Evolutionary conservation across 345 rosid genomes (phyloP), one percentile per base, ranked within the genome.

Genomic region (Rhodamnia rubescens): DNA sequence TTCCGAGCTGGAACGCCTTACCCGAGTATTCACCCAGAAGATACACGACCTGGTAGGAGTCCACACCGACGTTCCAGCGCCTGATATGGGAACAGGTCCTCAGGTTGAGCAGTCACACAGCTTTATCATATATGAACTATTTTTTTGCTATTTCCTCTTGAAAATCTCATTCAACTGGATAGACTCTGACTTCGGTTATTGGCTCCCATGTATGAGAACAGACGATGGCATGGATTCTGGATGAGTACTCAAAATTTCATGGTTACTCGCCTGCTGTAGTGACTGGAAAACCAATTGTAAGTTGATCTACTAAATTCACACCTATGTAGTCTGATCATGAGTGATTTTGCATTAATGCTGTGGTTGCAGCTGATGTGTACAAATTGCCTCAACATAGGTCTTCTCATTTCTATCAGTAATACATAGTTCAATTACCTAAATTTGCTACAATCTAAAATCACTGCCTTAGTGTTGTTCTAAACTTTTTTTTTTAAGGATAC

Each of bases 201-300:
- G 85, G 83, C 18, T 58, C 61, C 18, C 85, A 74, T 69, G 82
- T 59, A 87, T 88, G 16, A 69, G 78, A 88, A 83, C 92, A 97
- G 98, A 96, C 98, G 36, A 97, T 96, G 99, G 99, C 99, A 14
- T 97, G 99, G 99, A 96, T 97, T 86, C 91, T 97, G n/a, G 98
- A 97, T 36, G 99, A 97, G 85, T 96, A 96, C 90, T 97, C 98
- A 0, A 96, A 97, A 88, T 97, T 97, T 84, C 98, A 97, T 42
- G 98, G 98, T 84, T 81, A 97, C 80, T 97, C 99, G 1, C 99
- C 99, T 5, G 99, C 98, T 74, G 93, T 95, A 1, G 98, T 97
- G 53, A 97, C 99, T 0, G 99, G 98, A 87, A 97, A 96, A 88
- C 98, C 98, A 14, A 91, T 85, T 49, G 98, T 97, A 89, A 93